Conservation (phyloP, 257 asterid genomes). For the Mitragyna speciosa region DNA sequence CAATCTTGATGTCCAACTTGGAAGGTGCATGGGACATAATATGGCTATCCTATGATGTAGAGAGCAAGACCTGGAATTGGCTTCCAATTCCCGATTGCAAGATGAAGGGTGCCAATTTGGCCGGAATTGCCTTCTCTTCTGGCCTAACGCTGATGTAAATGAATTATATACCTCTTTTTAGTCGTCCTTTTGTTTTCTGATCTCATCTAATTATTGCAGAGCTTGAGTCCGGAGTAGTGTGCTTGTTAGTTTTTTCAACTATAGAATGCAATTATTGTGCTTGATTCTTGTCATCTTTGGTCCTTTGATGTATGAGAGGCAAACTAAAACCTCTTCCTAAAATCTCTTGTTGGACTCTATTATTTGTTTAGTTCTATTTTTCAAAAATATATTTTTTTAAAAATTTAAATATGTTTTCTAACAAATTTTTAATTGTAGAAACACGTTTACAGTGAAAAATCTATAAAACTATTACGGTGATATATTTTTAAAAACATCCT, state of each 20-base stretch:
- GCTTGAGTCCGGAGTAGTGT: neutral
- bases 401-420: too few species aligned
- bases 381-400: too few species aligned
- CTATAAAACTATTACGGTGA: too few species aligned
- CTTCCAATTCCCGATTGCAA: conserved; percentile 33
- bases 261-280: neutral
- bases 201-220: neutral
- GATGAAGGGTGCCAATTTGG: conserved; percentile 46
- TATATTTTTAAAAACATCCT: too few species aligned
- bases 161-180: neutral
- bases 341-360: too few species aligned
- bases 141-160: conserved; percentile 25
- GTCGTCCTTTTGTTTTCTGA: neutral
- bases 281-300: neutral
- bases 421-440: too few species aligned
- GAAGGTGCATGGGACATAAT: conserved; percentile 44
- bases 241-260: neutral
- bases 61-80: conserved; percentile 25
- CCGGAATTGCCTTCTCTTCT: conserved; percentile 42
- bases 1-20: conserved; percentile 42
- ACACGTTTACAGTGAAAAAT: too few species aligned
- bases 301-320: neutral
- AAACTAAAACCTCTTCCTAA: too few species aligned
- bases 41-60: conserved; percentile 35
- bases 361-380: too few species aligned